phyloP scores from a whole-genome alignment of 2,329 filamentous ascomycete species.

The Diaporthe vexans region DNA sequence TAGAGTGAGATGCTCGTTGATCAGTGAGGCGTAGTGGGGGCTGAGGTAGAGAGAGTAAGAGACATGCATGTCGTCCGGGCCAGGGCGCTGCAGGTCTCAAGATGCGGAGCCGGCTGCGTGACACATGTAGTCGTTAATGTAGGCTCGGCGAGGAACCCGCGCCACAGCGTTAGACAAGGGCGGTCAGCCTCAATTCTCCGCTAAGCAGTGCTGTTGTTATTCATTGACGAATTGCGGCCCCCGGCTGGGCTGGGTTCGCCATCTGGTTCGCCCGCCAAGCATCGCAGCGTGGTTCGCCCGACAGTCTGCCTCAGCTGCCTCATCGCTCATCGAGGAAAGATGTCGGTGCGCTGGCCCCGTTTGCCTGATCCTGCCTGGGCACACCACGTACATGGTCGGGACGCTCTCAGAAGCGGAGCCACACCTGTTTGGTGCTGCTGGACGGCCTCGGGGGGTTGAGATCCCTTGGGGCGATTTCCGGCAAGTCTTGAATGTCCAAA shows the following conservation, averaged over 20 bases:
- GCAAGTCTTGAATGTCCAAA: not conserved
- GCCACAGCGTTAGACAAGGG: constrained; percentile 1
- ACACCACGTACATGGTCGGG: not conserved
- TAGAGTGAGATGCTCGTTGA: constrained; percentile 17
- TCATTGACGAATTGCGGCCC: not conserved
- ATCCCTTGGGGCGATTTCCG: not conserved
- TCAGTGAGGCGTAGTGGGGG: constrained; percentile 17
- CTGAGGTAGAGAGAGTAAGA: constrained; percentile 20
- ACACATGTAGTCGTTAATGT: constrained; percentile 15
- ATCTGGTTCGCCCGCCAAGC: no score
- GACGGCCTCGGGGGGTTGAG: not conserved
- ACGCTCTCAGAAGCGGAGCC: constrained; percentile 7
- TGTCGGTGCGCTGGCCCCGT: constrained; percentile 23
- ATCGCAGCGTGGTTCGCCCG: constrained; percentile 19
- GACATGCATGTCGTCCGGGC: constrained; percentile 33
- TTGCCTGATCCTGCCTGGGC: constrained; percentile 26
- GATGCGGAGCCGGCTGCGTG: constrained; percentile 15
- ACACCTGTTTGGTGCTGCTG: not conserved
- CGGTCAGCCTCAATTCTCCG: constrained; percentile 32
- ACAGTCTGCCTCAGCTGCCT: constrained; percentile 27
- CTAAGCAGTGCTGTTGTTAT: not conserved
- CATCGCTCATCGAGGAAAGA: constrained; percentile 22
- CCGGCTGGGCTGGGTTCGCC: not conserved
- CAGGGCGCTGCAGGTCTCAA: constrained; percentile 24
- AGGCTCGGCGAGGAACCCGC: constrained; percentile 5